phyloP scores from a whole-genome alignment of 768 basidiomycete species.

The Suillus discolor region DNA sequence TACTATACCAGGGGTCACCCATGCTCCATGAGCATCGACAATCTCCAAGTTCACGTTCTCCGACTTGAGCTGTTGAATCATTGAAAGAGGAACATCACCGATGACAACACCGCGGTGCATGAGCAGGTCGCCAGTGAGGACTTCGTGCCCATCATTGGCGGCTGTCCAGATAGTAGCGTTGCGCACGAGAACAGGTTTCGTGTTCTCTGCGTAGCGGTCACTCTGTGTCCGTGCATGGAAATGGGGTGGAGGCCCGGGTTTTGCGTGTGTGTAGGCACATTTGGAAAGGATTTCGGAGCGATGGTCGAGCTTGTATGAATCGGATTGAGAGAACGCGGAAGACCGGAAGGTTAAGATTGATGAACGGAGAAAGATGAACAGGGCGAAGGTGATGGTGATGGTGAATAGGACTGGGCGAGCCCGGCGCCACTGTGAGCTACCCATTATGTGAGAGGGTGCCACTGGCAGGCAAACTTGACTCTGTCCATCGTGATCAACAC shows the following conservation, averaged over 20 bases:
- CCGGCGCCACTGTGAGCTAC: neutral
- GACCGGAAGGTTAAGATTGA: neutral
- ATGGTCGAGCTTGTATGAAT: conserved; percentile 10
- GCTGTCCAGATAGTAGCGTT: conserved; percentile 90
- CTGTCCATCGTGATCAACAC: no score
- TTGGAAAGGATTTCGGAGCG: conserved; percentile 37
- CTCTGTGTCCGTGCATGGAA: conserved; percentile 56
- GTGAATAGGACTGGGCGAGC: neutral
- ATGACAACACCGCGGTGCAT: conserved; percentile 71
- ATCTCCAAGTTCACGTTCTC: conserved; percentile 44
- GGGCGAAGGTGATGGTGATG: neutral
- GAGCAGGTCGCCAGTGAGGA: conserved; percentile 66
- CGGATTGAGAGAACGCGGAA: neutral
- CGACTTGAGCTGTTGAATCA: conserved; percentile 22
- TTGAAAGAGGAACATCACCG: conserved; percentile 42
- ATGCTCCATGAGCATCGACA: conserved; percentile 66
- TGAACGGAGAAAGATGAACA: neutral
- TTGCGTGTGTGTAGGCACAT: conserved; percentile 44
- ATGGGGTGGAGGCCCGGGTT: conserved; percentile 45
- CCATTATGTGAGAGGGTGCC: neutral
- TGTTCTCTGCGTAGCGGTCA: conserved; percentile 67
- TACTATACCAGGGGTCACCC: conserved; percentile 77
- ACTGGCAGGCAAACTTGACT: neutral
- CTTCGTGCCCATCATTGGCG: conserved; percentile 61
- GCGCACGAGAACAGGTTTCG: conserved; percentile 62